phyloP scores from a whole-genome alignment of 179 eudicot species.

The Vitellaria paradoxa region DNA sequence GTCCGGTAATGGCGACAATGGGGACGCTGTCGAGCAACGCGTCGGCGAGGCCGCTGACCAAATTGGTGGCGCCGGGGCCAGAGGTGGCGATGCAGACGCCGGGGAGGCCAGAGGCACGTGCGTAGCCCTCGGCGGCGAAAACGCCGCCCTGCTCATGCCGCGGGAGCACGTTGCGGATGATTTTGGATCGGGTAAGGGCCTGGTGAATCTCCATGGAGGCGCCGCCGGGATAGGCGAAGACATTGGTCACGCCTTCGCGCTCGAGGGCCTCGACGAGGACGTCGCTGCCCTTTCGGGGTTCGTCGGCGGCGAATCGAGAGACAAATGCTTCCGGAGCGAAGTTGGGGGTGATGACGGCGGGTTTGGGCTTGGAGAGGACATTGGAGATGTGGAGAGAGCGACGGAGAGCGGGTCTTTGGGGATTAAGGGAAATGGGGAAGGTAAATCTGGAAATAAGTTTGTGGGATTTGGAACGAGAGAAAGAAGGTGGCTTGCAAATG shows the following conservation, averaged over 20 bases:
- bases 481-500: constrained; percentile 11
- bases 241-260: constrained; percentile 65
- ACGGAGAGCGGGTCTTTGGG: constrained; percentile 15
- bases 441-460: constrained; percentile 9
- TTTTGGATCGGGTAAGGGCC: constrained; percentile 67
- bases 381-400: constrained; percentile 13
- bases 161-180: constrained; percentile 68
- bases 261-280: constrained; percentile 89
- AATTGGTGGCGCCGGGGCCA: constrained; percentile 91
- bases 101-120: constrained; percentile 69
- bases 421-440: constrained; percentile 4
- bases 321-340: constrained; percentile 2
- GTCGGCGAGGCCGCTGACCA: constrained; percentile 77
- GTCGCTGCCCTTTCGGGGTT: constrained; percentile 83
- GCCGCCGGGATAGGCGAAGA: constrained; percentile 95
- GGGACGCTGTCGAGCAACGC: constrained; percentile 79
- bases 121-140: constrained; percentile 89
- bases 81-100: constrained; percentile 97
- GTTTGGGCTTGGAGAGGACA: constrained; percentile 20
- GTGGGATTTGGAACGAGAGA: constrained; percentile 8
- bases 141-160: constrained; percentile 87
- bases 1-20: constrained; percentile 82
- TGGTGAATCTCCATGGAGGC: constrained; percentile 93
- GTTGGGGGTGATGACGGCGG: constrained; percentile 15
- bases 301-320: constrained; percentile 56